Evolutionary conservation across 2,329 filamentous ascomycete genomes (phyloP).

Genomic region (Cryphonectria parasitica): DNA sequence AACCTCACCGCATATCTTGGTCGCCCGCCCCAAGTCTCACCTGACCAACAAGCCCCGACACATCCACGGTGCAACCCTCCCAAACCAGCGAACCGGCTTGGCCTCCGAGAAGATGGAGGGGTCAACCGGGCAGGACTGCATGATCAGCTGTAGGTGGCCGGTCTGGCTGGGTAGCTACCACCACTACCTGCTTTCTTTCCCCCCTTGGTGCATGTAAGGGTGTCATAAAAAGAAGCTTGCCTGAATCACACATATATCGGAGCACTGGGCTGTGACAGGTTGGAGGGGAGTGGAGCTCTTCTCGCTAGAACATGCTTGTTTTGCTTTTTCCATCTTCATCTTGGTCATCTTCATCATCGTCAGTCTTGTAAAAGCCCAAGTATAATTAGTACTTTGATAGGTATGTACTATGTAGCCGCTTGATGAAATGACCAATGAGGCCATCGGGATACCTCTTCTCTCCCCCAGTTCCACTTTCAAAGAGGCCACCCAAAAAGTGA

Average conservation of each 20-base stretch:
- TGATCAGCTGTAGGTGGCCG: background rate
- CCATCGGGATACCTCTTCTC: background rate
- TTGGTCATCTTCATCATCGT: background rate
- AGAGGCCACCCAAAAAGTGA: background rate
- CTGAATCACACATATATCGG: background rate
- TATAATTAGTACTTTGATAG: background rate
- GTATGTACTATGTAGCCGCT: constrained; percentile 4
- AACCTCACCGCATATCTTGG: constrained; percentile 14
- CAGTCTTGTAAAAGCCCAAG: background rate
- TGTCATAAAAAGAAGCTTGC: background rate
- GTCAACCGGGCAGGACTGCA: constrained; percentile 5
- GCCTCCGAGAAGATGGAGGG: constrained; percentile 4
- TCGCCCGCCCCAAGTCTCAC: constrained; percentile 11
- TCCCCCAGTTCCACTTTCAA: background rate
- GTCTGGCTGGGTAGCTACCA: background rate
- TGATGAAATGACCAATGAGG: constrained; percentile 1
- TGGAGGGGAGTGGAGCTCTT: background rate
- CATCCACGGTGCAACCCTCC: background rate
- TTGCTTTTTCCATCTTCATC: background rate
- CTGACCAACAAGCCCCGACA: constrained; percentile 1
- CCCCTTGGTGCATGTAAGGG: too few relatives aligned
- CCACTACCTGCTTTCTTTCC: background rate
- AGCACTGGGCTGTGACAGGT: background rate
- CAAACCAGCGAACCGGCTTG: background rate
- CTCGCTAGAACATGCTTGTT: background rate